These are phyloP conservation scores for Terfezia claveryi DNA, from an alignment of 495 filamentous ascomycete species.

Conservation along the genomic window DNA sequence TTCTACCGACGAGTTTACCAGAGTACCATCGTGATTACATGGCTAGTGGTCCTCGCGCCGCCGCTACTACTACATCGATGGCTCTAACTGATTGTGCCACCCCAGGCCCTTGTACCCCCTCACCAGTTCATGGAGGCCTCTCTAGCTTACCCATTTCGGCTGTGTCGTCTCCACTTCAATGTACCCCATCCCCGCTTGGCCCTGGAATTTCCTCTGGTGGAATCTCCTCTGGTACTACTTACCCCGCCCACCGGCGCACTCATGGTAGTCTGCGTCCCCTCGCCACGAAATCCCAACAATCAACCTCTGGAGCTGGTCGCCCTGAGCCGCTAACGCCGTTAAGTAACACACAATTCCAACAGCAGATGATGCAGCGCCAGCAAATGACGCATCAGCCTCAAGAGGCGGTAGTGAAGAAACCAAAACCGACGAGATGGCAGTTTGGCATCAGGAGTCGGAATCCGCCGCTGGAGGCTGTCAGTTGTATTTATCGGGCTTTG, in stretches of 20 bases:
- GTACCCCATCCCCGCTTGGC: no score
- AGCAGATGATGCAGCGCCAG: constrained; percentile 3
- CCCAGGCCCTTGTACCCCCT: no score
- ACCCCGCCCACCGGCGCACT: not conserved
- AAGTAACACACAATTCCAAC: not conserved
- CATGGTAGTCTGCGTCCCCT: not conserved
- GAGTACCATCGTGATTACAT: constrained; percentile 78
- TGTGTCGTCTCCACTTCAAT: no score
- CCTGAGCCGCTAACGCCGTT: not conserved
- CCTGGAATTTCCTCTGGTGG: no score
- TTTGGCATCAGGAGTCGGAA: constrained; percentile 91
- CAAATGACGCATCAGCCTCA: constrained; percentile 12
- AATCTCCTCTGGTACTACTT: no score
- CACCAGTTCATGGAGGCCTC: no score
- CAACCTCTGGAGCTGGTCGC: not conserved
- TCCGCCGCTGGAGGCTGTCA: constrained; percentile 74
- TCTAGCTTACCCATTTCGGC: no score
- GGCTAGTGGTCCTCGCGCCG: constrained; percentile 16
- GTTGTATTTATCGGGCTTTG: constrained; percentile 82
- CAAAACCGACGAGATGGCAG: constrained; percentile 67
- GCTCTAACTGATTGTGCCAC: no score
- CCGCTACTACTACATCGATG: not conserved
- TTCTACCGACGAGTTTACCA: constrained; percentile 73
- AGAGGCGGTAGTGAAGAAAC: constrained; percentile 30
- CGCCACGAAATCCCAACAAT: constrained; percentile 1